Conservation (phyloP, 495 filamentous ascomycete genomes). For the Penicillium mononematosum region DNA sequence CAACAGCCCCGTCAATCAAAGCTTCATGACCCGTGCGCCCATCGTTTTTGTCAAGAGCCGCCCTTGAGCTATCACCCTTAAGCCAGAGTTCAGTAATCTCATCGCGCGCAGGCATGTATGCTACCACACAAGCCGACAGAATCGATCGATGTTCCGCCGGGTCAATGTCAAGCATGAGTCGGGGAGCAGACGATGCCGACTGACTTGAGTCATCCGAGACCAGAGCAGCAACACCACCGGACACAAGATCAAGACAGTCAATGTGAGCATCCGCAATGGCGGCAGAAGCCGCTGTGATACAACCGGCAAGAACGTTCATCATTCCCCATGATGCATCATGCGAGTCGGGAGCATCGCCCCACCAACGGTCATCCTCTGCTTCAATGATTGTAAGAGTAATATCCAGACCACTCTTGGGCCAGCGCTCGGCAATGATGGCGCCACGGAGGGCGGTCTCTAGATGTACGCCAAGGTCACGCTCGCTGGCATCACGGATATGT, state of each 20-base stretch:
- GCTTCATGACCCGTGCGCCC: conserved; percentile 44
- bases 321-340: conserved; percentile 64
- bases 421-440: conserved; percentile 84
- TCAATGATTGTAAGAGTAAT: conserved; percentile 90
- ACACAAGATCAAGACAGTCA: conserved; percentile 88
- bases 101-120: conserved; percentile 80
- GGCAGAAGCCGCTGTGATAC: conserved; percentile 92
- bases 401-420: conserved; percentile 95
- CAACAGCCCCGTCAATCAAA: conserved; percentile 61
- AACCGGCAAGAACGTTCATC: conserved; percentile 89
- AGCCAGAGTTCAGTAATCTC: conserved; percentile 94
- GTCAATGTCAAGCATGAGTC: conserved; percentile 77
- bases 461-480: conserved; percentile 88
- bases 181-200: conserved; percentile 34
- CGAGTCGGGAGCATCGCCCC: conserved; percentile 50
- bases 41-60: conserved; percentile 29
- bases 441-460: conserved; percentile 87
- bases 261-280: conserved; percentile 94
- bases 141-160: conserved; percentile 72
- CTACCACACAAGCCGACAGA: conserved; percentile 80
- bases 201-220: conserved; percentile 48
- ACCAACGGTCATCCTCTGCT: conserved; percentile 74
- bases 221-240: conserved; percentile 84
- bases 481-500: conserved; percentile 80
- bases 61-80: conserved; percentile 65